Evolutionary conservation across 2,329 filamentous ascomycete species (phyloP).

Genomic region (Ophiocordyceps camponoti-leonardi): DNA sequence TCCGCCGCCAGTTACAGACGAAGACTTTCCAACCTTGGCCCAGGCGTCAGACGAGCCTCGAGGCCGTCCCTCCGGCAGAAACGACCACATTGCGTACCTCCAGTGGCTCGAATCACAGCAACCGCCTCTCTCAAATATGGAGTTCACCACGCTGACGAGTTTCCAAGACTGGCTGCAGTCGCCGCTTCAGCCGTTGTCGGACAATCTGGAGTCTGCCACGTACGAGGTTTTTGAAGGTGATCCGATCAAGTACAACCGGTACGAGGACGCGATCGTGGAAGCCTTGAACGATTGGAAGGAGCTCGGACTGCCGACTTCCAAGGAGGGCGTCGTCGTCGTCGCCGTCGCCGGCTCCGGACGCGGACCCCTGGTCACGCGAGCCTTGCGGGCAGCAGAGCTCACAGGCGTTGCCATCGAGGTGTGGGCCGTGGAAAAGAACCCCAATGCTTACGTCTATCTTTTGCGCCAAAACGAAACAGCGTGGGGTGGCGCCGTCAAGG

Average conservation of each 20-base stretch:
- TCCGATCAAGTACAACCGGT: conserved; percentile 94
- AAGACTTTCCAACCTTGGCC: conserved; percentile 51
- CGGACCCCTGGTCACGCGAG: conserved; percentile 78
- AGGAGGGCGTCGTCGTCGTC: conserved; percentile 57
- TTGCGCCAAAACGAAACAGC: conserved; percentile 66
- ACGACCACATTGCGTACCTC: conserved; percentile 57
- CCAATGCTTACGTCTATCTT: conserved; percentile 87
- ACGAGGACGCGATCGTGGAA: conserved; percentile 67
- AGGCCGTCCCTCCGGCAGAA: conserved; percentile 15
- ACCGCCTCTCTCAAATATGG: conserved; percentile 36
- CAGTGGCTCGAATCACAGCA: conserved; percentile 73
- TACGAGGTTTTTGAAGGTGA: conserved; percentile 99
- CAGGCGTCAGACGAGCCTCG: conserved; percentile 25
- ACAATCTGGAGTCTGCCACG: conserved; percentile 92
- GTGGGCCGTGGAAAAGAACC: conserved; percentile 96
- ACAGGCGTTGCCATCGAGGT: conserved; percentile 67
- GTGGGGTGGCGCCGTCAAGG: conserved; percentile 68
- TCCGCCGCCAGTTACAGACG: conserved; percentile 19
- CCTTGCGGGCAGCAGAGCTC: conserved; percentile 59
- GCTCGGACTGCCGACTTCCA: conserved; percentile 54
- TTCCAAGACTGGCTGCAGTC: conserved; percentile 93
- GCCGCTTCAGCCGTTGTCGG: conserved; percentile 81
- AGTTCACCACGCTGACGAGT: conserved; percentile 32
- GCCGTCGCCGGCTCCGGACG: conserved; percentile 88
- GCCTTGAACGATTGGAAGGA: conserved; percentile 67